Conservation (phyloP, 2,329 filamentous ascomycete genomes). For the Trichoderma arundinaceum region DNA sequence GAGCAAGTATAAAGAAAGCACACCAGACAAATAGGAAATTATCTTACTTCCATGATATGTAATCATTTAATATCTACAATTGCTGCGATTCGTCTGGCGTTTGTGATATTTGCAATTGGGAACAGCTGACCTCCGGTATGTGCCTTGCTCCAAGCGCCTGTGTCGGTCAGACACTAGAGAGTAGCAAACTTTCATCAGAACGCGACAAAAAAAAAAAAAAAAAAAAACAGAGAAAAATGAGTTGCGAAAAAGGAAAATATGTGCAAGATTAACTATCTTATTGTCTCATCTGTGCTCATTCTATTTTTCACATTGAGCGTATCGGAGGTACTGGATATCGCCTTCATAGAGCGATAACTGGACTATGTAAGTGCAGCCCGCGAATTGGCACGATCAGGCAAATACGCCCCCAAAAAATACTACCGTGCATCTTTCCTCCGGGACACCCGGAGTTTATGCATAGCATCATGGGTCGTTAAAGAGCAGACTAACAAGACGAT, state of each 20-base stretch:
- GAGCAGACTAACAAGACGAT: neutral
- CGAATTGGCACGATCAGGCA: neutral
- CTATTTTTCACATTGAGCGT: no score
- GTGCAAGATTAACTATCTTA: neutral
- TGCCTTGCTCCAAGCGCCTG: neutral
- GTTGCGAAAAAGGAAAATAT: neutral
- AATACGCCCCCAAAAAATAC: neutral
- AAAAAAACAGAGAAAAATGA: no score
- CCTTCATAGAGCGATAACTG: neutral
- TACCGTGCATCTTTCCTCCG: neutral
- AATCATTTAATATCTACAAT: neutral
- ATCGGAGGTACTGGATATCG: no score
- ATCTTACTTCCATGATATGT: conserved; percentile 1
- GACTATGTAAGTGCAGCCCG: neutral
- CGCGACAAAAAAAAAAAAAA: no score
- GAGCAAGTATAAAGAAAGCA: neutral
- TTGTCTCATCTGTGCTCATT: neutral
- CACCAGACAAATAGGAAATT: neutral
- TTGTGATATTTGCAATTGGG: neutral
- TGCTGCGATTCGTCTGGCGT: neutral
- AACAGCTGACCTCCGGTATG: conserved; percentile 7
- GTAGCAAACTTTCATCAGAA: no score
- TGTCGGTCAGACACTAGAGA: neutral
- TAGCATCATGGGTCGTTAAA: neutral
- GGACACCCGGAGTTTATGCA: conserved; percentile 7